Evolutionary conservation across 176 grass and related monocot species (phyloP).

Genomic region (Rhynchospora breviuscula): DNA sequence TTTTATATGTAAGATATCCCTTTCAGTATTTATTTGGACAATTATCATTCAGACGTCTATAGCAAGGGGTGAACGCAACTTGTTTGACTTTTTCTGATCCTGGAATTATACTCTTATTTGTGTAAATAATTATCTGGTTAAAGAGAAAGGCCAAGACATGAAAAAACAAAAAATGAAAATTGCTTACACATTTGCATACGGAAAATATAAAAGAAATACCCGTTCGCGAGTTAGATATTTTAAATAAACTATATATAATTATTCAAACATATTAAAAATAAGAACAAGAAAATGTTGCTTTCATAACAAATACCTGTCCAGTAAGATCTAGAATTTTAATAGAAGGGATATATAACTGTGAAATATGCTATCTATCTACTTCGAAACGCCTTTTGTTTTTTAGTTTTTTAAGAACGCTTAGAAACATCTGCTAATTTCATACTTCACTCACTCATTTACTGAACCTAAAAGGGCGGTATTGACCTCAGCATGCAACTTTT

Average conservation of each 20-base stretch:
- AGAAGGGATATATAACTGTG: not conserved
- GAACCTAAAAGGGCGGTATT: not conserved
- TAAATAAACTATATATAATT: not conserved
- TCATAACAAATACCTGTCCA: not conserved
- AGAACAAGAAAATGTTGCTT: not conserved
- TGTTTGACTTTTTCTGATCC: not conserved
- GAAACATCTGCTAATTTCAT: not conserved
- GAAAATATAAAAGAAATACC: not conserved
- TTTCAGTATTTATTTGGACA: not conserved
- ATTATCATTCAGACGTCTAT: not conserved
- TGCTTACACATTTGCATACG: not conserved
- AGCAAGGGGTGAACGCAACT: not conserved
- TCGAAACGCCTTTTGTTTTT: too few relatives aligned
- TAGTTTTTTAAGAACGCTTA: too few relatives aligned
- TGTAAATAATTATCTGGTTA: not conserved
- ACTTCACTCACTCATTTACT: not conserved
- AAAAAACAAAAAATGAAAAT: not conserved
- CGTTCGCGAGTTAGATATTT: not conserved
- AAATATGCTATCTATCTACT: not conserved
- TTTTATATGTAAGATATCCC: not conserved
- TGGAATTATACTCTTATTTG: not conserved
- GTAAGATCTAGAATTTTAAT: not conserved
- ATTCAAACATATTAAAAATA: not conserved
- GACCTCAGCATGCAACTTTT: not conserved
- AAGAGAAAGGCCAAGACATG: not conserved